These are phyloP conservation scores for Forsythia viridissima DNA, from an alignment of 257 asterid species.

Conservation along the genomic window DNA sequence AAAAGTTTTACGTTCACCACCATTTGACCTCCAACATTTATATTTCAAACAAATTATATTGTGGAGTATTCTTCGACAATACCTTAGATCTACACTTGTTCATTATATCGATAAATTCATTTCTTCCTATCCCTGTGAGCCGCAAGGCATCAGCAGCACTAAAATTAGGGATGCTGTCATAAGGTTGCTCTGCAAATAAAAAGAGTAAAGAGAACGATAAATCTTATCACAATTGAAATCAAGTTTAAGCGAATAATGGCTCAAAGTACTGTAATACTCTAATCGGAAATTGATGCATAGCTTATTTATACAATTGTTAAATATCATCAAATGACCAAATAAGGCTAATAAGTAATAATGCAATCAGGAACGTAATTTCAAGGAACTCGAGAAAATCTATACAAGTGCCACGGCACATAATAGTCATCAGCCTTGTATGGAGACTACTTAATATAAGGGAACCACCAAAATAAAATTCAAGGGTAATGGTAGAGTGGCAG, in stretches of 20 bases:
- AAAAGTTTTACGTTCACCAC: conserved; percentile 19
- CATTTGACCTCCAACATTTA: background rate
- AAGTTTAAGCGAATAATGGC: conserved; percentile 2
- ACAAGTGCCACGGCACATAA: conserved; percentile 11
- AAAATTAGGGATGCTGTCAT: conserved; percentile 98
- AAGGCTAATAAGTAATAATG: background rate
- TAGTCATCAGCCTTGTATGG: background rate
- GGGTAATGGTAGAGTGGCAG: conserved; percentile 9
- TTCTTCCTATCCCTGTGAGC: conserved; percentile 94
- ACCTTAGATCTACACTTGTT: conserved; percentile 99
- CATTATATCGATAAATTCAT: conserved; percentile 99
- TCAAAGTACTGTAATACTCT: conserved; percentile 1
- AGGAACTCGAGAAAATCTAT: conserved; percentile 1
- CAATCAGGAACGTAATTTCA: conserved; percentile 13
- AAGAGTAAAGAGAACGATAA: conserved; percentile 14
- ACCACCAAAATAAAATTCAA: background rate
- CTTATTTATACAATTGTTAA: background rate
- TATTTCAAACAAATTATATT: background rate
- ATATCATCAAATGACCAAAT: conserved; percentile 8
- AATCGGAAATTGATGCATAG: background rate
- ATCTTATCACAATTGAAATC: conserved; percentile 10
- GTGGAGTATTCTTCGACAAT: conserved; percentile 27
- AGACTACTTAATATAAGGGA: background rate
- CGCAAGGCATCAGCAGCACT: conserved; percentile 98
- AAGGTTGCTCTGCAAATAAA: conserved; percentile 93